phyloP scores from a whole-genome alignment of 495 filamentous ascomycete species.

The Aspergillus asperescens region DNA sequence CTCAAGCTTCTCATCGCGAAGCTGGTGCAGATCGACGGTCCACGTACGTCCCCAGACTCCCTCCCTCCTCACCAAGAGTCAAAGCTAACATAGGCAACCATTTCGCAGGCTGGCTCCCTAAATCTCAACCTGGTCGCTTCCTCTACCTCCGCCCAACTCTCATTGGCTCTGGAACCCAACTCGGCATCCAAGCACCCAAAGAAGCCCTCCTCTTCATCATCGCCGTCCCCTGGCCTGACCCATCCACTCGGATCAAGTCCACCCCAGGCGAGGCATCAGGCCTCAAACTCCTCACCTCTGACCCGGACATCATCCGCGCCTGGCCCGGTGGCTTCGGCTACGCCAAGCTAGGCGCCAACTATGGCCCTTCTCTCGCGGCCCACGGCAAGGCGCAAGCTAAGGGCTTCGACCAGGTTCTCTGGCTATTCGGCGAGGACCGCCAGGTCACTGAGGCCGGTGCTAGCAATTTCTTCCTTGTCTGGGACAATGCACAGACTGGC shows the following conservation, averaged over 20 bases:
- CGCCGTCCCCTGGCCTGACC: constrained; percentile 63
- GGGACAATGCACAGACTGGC: constrained; percentile 60
- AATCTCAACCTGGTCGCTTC: constrained; percentile 52
- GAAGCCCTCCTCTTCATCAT: constrained; percentile 85
- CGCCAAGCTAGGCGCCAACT: constrained; percentile 89
- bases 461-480: constrained; percentile 85
- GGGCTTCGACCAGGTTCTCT: constrained; percentile 86
- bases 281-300: constrained; percentile 71
- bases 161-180: constrained; percentile 71
- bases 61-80: background rate
- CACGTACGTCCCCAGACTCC: constrained; percentile 27
- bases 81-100: constrained; percentile 9
- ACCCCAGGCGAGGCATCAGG: constrained; percentile 37
- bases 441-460: constrained; percentile 89
- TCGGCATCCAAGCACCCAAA: constrained; percentile 76
- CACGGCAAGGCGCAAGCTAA: constrained; percentile 62
- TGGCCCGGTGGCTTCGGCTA: constrained; percentile 92
- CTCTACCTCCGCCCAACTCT: constrained; percentile 81
- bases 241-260: constrained; percentile 26
- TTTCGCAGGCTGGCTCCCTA: constrained; percentile 75
- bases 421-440: constrained; percentile 72
- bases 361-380: constrained; percentile 73
- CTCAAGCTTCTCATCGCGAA: constrained; percentile 70
- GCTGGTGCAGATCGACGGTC: constrained; percentile 49
- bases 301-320: constrained; percentile 73